Conservation (phyloP, 371 early-diverging fungal species). For the Amoeboaphelidium protococcarum region DNA sequence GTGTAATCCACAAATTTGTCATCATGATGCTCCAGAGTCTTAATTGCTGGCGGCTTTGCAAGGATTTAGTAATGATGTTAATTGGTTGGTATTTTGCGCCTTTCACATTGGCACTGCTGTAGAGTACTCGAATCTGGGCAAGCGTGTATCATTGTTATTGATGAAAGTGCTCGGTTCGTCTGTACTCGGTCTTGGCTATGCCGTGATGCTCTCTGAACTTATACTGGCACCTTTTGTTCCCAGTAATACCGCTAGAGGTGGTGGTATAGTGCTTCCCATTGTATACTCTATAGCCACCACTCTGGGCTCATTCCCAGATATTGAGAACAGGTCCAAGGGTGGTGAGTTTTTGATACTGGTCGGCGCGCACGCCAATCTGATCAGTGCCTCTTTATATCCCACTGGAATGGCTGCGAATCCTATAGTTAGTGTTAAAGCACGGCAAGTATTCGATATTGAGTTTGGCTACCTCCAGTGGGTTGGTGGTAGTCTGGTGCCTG, state of each 20-base stretch:
- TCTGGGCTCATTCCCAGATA: slow-evolving; percentile 13
- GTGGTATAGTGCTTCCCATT: slow-evolving; percentile 35
- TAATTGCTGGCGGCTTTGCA: slow-evolving; percentile 23
- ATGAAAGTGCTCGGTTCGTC: slow-evolving; percentile 23
- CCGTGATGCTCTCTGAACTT: slow-evolving; percentile 25
- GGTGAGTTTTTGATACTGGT: slow-evolving; percentile 24
- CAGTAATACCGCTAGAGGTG: slow-evolving; percentile 39
- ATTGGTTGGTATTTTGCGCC: slow-evolving; percentile 38
- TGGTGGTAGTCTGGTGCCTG: slow-evolving; percentile 24
- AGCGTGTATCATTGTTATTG: slow-evolving; percentile 23
- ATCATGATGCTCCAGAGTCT: slow-evolving; percentile 23
- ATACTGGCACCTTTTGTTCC: slow-evolving; percentile 37
- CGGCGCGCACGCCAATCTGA: slow-evolving; percentile 27
- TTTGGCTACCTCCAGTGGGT: slow-evolving; percentile 30
- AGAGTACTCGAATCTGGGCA: slow-evolving; percentile 25
- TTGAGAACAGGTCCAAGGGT: slow-evolving; percentile 10
- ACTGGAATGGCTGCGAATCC: slow-evolving; percentile 45
- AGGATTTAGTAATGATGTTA: slow-evolving; percentile 28
- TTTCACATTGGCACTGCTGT: slow-evolving; percentile 34
- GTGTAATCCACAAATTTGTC: slow-evolving; percentile 12
- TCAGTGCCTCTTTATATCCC: slow-evolving; percentile 31
- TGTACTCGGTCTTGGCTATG: slow-evolving; percentile 27
- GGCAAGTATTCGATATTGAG: slow-evolving; percentile 18
- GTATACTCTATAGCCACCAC: slow-evolving; percentile 27
- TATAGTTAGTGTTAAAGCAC: slow-evolving; percentile 23